Evolutionary conservation across 306 rosid species (phyloP).

Genomic region (Acacia acuminata): DNA sequence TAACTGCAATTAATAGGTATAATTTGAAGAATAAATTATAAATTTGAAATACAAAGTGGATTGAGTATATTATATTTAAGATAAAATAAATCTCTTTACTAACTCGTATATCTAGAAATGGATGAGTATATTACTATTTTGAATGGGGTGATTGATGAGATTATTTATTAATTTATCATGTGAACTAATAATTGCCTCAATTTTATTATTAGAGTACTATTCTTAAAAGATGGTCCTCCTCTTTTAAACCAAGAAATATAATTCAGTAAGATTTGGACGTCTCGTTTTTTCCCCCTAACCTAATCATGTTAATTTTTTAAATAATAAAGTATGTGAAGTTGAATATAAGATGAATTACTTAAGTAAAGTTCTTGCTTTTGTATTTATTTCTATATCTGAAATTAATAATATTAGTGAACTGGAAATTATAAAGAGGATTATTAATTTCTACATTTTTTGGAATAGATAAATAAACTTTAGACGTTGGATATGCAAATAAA

Average conservation of each 20-base stretch:
- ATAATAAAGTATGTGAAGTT: neutral
- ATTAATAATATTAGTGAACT: neutral
- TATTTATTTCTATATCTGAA: neutral
- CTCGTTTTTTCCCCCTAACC: neutral
- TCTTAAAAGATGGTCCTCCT: neutral
- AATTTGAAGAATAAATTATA: too few relatives aligned
- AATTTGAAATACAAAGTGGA: too few relatives aligned
- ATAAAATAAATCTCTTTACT: too few relatives aligned
- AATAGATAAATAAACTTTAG: neutral
- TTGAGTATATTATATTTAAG: too few relatives aligned
- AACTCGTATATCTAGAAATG: too few relatives aligned
- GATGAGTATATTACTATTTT: too few relatives aligned
- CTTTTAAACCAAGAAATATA: neutral
- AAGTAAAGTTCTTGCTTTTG: neutral
- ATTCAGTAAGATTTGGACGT: neutral
- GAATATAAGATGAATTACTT: neutral
- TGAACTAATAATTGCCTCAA: neutral
- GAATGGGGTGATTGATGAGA: neutral
- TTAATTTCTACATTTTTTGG: neutral
- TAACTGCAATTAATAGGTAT: too few relatives aligned
- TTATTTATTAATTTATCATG: neutral
- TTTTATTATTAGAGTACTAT: neutral
- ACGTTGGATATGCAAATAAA: neutral
- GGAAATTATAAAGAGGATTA: neutral
- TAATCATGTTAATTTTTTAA: neutral